phyloP scores from a whole-genome alignment of 208 protist species.

The Crithidia mellificae region DNA sequence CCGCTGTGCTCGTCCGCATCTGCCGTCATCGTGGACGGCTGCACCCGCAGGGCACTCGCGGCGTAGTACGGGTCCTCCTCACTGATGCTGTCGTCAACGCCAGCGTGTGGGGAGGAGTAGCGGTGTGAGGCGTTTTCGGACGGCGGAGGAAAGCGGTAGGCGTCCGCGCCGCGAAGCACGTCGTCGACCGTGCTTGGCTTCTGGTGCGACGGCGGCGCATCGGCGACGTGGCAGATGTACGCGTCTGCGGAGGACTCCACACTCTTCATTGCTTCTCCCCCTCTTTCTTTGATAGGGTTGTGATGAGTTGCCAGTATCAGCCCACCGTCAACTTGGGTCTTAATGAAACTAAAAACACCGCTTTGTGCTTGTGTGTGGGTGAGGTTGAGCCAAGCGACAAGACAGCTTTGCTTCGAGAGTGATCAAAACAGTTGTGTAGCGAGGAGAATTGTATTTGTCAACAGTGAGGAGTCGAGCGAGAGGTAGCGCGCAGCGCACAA shows the following conservation, averaged over 20 bases:
- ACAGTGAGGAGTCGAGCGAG: no score
- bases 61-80: not conserved
- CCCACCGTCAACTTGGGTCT: not conserved
- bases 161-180: not conserved
- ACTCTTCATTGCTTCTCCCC: not conserved
- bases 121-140: not conserved
- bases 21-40: not conserved
- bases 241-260: conserved; percentile 12
- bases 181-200: not conserved
- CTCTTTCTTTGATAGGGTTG: not conserved
- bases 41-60: not conserved
- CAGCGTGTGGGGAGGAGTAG: not conserved
- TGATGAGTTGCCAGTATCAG: no score
- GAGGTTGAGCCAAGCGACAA: no score
- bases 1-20: not conserved
- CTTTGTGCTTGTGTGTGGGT: no score
- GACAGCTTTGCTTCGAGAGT: no score
- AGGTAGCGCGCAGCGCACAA: no score
- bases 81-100: not conserved
- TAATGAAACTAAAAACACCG: no score
- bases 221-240: conserved; percentile 31
- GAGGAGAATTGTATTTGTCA: no score
- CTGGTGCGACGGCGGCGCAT: conserved; percentile 8
- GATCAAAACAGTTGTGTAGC: no score
- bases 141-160: not conserved